These are phyloP conservation scores for Tylopilus felleus DNA, from an alignment of 768 basidiomycete genomes.

Conservation along the genomic window DNA sequence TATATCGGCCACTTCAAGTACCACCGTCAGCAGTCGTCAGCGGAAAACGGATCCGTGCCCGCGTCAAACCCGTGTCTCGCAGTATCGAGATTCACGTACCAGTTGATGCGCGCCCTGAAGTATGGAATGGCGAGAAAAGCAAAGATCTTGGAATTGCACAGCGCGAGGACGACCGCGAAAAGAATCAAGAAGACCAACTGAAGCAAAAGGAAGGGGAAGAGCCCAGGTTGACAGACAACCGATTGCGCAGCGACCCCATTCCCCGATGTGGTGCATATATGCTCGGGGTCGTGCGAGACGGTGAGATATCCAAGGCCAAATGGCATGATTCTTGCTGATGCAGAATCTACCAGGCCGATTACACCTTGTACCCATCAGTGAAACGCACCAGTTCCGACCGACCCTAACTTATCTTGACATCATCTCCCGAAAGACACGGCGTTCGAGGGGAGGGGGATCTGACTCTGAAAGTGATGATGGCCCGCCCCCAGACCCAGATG, in stretches of 20 bases:
- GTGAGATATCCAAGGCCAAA: slow-evolving; percentile 37
- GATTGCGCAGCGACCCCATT: slow-evolving; percentile 71
- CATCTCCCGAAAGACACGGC: slow-evolving; percentile 60
- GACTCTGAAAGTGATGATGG: slow-evolving; percentile 79
- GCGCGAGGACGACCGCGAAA: slow-evolving; percentile 73
- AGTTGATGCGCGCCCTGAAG: slow-evolving; percentile 73
- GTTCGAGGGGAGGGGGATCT: slow-evolving; percentile 42
- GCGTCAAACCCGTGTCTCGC: slow-evolving; percentile 60
- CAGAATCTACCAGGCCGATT: slow-evolving; percentile 50
- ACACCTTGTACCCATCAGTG: slow-evolving; percentile 73
- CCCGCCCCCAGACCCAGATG: slow-evolving; percentile 78
- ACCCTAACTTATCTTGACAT: slow-evolving; percentile 79
- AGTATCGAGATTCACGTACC: slow-evolving; percentile 79
- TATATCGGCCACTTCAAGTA: slow-evolving; percentile 67
- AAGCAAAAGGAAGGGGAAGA: slow-evolving; percentile 51
- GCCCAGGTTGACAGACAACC: slow-evolving; percentile 63
- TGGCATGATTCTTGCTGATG: slow-evolving; percentile 9
- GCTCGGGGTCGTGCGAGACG: slow-evolving; percentile 72
- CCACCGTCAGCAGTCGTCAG: slow-evolving; percentile 70
- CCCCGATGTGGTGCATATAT: slow-evolving; percentile 63
- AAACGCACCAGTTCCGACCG: slow-evolving; percentile 81
- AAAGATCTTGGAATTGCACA: slow-evolving; percentile 63
- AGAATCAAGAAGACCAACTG: slow-evolving; percentile 57
- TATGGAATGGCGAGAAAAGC: slow-evolving; percentile 74
- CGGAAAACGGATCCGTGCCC: slow-evolving; percentile 75